These are phyloP conservation scores for Phytophthora hibernalis DNA, from an alignment of 352 stramenopile genomes.

Conservation along the genomic window DNA sequence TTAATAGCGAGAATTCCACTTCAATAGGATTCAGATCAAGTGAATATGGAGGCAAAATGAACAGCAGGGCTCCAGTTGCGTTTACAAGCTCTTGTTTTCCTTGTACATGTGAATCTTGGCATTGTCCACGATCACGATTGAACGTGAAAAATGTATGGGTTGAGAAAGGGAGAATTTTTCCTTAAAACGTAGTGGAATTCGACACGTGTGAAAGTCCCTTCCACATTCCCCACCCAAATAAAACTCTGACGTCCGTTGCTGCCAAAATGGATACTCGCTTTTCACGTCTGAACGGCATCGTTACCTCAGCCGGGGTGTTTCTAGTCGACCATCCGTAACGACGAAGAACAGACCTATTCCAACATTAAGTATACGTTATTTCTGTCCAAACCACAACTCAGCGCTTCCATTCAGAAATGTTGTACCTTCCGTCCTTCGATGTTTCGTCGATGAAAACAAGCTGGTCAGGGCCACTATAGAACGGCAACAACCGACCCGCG, in stretches of 20 bases:
- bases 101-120: conserved; percentile 91
- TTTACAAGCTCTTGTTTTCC: conserved; percentile 91
- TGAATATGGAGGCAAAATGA: conserved; percentile 17
- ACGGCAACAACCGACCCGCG: conserved; percentile 8
- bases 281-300: conserved; percentile 12
- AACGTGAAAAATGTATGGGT: conserved; percentile 82
- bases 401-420: no score
- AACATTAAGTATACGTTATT: no score
- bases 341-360: conserved; percentile 7
- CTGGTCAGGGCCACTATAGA: conserved; percentile 31
- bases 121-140: conserved; percentile 72
- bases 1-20: background rate
- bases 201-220: conserved; percentile 66
- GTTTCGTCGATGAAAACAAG: conserved; percentile 22
- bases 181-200: conserved; percentile 88
- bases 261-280: conserved; percentile 26
- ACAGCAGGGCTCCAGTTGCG: conserved; percentile 90
- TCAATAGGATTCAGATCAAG: background rate
- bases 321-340: conserved; percentile 19
- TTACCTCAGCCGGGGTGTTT: conserved; percentile 5
- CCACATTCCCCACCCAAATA: no score
- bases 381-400: no score
- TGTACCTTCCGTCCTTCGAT: conserved; percentile 28
- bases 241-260: conserved; percentile 16
- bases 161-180: conserved; percentile 84